Conservation (phyloP, 352 stramenopile genomes). For the Phytophthora macrochlamydospora region DNA sequence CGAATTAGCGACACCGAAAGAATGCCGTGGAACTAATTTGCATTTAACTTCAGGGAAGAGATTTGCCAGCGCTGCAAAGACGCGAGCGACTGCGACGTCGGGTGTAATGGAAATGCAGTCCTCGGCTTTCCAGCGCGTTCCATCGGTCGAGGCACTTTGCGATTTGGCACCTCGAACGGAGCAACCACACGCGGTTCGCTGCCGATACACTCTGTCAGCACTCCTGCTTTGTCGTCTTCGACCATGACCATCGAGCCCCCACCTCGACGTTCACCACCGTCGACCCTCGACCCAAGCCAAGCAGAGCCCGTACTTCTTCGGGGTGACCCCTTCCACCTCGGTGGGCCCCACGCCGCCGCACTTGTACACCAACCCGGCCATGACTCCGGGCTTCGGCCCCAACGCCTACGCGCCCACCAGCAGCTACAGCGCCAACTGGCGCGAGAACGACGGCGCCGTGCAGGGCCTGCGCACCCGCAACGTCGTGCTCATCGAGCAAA, state of each 20-base stretch:
- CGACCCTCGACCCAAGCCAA: conserved; percentile 2
- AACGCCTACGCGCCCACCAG: conserved; percentile 10
- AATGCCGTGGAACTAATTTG: neutral
- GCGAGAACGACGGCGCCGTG: conserved; percentile 26
- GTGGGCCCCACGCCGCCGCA: neutral
- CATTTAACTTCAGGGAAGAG: neutral
- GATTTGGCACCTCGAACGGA: conserved; percentile 4
- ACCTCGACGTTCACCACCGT: conserved; percentile 7
- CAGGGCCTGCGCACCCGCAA: conserved; percentile 47
- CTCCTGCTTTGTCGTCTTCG: neutral
- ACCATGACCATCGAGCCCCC: conserved; percentile 20
- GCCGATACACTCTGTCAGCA: neutral
- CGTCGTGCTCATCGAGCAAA: conserved; percentile 58
- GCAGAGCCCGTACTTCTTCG: conserved; percentile 14
- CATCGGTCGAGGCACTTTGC: conserved; percentile 4
- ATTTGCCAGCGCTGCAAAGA: conserved; percentile 15
- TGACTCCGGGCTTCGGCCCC: conserved; percentile 4
- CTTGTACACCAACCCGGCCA: conserved; percentile 1
- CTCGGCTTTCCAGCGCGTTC: conserved; percentile 1
- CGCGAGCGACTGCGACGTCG: conserved; percentile 6
- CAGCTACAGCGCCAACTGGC: conserved; percentile 25
- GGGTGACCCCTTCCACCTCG: conserved; percentile 6
- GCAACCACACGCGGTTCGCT: conserved; percentile 5
- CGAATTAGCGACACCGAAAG: neutral
- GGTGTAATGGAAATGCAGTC: conserved; percentile 27